Base-by-base conservation (phyloP, 768 basidiomycete species). In the Kwoniella heveanensis region DNA sequence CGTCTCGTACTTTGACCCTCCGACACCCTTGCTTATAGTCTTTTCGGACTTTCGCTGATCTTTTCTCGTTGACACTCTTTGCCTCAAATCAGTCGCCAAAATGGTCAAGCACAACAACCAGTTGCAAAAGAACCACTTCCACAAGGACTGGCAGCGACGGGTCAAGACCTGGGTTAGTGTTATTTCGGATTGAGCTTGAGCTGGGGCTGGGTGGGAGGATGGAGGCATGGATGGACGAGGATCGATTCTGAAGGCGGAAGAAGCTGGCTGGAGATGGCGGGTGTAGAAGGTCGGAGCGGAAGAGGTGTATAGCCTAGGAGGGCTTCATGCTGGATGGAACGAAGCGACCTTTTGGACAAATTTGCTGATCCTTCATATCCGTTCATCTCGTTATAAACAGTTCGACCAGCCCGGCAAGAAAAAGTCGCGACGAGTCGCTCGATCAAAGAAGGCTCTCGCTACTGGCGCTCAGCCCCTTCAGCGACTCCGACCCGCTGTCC, bases 321-420 rank as follows among this genome's bases (percentile, higher is more conserved):
- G 92, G 27, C 9, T 8, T 52, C 19, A 47, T 2, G 30, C 10
- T 15, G 48, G 30, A 56, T n/a, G n/a, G n/a, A n/a, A n/a, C n/a
- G n/a, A n/a, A n/a, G n/a, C n/a, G n/a, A n/a, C 3, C 32, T 32
- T 6, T 5, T 32, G 32, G 39, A 44, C 39, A 44, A 22, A 15
- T 2, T 24, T 32, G 52, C 49, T 59, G 51, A 64, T 47, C 15
- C 53, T 26, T 95, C 75, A 32, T 32, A 13, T n/a, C 32, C 32
- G 32, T 32, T 32, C 32, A 32, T 13, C 89, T 89, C 82, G 95
- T 92, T 79, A 94, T 91, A 91, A 94, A 79, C 93, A 94, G 94
- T 98, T 98, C 81, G 90, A 98, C 85, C 96, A 99, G 83, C 92
- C 96, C 61, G 95, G 94, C 53, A 90, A 91, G 80, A 98, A 98